These are phyloP conservation scores for Tolypocladium nubicola DNA, from an alignment of 2,329 filamentous ascomycete species.

Conservation along the genomic window DNA sequence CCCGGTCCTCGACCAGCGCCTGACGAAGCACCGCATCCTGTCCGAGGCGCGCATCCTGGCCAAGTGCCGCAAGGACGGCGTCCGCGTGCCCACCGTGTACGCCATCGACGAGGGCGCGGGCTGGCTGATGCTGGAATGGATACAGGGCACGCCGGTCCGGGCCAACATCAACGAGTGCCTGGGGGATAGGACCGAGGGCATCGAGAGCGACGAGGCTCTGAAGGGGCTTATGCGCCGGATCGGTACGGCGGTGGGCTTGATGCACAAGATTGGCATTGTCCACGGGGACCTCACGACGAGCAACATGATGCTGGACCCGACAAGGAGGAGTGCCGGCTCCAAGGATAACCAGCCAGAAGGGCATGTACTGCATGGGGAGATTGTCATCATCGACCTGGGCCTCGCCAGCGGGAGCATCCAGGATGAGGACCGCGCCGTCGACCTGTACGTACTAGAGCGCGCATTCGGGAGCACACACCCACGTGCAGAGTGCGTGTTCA, in stretches of 20 bases:
- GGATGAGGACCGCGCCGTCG: constrained; percentile 90
- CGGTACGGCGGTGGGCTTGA: constrained; percentile 57
- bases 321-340: constrained; percentile 9
- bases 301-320: constrained; percentile 71
- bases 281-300: constrained; percentile 96
- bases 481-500: constrained; percentile 66
- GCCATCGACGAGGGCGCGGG: constrained; percentile 53
- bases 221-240: constrained; percentile 58
- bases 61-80: constrained; percentile 67
- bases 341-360: constrained; percentile 11
- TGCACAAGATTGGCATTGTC: constrained; percentile 79
- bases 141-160: constrained; percentile 62
- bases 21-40: constrained; percentile 79
- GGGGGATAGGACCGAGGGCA: constrained; percentile 28
- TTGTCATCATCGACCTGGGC: constrained; percentile 91
- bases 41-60: constrained; percentile 81
- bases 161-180: constrained; percentile 61
- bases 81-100: constrained; percentile 73
- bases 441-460: constrained; percentile 89
- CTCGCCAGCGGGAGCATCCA: constrained; percentile 70
- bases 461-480: constrained; percentile 95
- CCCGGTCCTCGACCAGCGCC: constrained; percentile 72
- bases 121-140: constrained; percentile 80
- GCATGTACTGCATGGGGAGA: constrained; percentile 50
- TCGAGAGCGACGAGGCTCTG: constrained; percentile 38